Percentiles rank a stretch among this genome's conserved stretches.
Evolutionary conservation across 352 stramenopile species (phyloP).

Genomic region (Pythium plurisporium): DNA sequence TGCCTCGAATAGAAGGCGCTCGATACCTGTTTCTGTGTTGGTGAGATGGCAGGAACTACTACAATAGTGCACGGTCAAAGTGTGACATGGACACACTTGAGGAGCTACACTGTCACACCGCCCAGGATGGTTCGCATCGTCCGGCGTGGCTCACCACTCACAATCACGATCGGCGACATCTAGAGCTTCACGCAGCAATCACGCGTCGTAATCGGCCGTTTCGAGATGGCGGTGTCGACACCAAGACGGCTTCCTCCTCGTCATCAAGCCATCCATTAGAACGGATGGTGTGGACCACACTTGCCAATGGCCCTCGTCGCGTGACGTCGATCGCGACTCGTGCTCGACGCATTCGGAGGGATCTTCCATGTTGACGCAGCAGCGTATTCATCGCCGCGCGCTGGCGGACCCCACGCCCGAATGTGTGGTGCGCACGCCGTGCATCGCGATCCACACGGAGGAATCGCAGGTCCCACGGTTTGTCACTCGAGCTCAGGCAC

Average conservation of each 20-base stretch:
- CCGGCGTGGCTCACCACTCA: no score
- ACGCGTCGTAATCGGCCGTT: not conserved
- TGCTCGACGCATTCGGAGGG: not conserved
- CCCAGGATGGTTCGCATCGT: no score
- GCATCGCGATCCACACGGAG: conserved; percentile 28
- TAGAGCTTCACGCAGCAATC: not conserved
- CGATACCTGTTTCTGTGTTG: not conserved
- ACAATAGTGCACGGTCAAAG: conserved; percentile 2
- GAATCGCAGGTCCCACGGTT: conserved; percentile 30
- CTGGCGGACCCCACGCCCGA: no score
- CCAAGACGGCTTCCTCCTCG: not conserved
- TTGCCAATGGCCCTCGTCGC: not conserved
- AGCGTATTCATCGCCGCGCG: not conserved
- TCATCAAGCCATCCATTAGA: not conserved
- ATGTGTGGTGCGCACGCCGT: conserved; percentile 7
- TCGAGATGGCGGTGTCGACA: no score
- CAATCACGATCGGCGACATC: no score
- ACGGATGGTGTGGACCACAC: not conserved
- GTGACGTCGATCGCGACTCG: not conserved
- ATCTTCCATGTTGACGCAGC: not conserved
- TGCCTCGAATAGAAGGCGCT: not conserved
- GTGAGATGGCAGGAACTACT: no score
- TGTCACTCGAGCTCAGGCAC: not conserved
- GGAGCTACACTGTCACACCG: no score
- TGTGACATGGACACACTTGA: conserved; percentile 9